These are phyloP conservation scores for Amaranthus palmeri DNA, from an alignment of 148 eudicot species.

Conservation along the genomic window DNA sequence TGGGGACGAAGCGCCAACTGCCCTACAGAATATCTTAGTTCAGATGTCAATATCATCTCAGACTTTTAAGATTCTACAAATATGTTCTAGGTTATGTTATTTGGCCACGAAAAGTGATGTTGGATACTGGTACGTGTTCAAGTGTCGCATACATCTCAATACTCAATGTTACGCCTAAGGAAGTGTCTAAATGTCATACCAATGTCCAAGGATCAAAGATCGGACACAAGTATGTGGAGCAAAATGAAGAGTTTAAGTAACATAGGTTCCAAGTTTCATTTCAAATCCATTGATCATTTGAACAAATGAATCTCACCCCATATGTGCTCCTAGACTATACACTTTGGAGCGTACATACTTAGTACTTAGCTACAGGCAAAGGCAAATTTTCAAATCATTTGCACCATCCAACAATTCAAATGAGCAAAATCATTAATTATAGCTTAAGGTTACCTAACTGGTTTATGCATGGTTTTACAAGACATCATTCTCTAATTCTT, in stretches of 20 bases:
- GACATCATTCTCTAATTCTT: not conserved
- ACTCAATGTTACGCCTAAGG: too few species aligned
- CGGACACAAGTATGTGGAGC: too few species aligned
- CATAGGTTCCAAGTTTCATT: not conserved
- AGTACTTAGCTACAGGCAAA: too few species aligned
- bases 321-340: not conserved
- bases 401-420: not conserved
- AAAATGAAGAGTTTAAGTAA: not conserved
- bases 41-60: too few species aligned
- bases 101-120: too few species aligned
- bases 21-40: too few species aligned
- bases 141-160: too few species aligned
- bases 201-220: not conserved
- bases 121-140: too few species aligned
- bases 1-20: too few species aligned
- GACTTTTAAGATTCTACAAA: too few species aligned
- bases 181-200: not conserved
- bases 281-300: not conserved
- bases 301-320: not conserved
- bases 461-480: not conserved
- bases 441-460: not conserved
- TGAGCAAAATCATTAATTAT: not conserved
- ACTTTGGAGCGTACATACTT: too few species aligned
- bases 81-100: too few species aligned
- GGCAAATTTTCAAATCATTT: not conserved